Evolutionary conservation across 306 rosid species (phyloP).

Genomic region (Vachellia pachyceras): DNA sequence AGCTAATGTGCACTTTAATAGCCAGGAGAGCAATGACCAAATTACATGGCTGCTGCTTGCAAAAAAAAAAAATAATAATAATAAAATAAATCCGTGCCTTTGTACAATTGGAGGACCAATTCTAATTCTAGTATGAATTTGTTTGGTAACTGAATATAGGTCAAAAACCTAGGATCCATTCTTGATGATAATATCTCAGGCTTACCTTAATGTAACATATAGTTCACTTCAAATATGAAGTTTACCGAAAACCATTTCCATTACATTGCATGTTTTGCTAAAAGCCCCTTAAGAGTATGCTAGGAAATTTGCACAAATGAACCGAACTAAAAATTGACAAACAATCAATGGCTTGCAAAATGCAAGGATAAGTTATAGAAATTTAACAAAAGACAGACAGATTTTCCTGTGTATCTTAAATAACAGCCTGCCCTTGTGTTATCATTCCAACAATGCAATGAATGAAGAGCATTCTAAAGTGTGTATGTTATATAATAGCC

Average conservation of each 20-base stretch:
- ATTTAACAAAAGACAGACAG: neutral
- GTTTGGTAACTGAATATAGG: neutral
- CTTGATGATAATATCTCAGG: neutral
- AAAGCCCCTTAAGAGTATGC: neutral
- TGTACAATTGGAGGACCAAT: neutral
- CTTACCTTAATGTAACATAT: neutral
- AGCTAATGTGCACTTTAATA: neutral
- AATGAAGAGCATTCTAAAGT: neutral
- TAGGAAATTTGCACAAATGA: neutral
- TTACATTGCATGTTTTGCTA: neutral
- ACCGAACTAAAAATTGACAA: neutral
- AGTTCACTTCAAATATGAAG: neutral
- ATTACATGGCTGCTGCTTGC: neutral
- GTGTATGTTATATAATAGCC: neutral
- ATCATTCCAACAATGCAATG: neutral
- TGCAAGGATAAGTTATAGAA: neutral
- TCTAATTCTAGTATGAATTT: neutral
- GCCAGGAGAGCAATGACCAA: neutral
- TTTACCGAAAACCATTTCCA: neutral
- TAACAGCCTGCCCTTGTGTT: slow-evolving; percentile 1
- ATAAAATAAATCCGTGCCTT: neutral
- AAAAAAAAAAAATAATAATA: too few relatives aligned
- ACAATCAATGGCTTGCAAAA: neutral
- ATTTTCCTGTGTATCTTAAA: neutral
- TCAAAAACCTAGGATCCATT: slow-evolving; percentile 23